These are phyloP conservation scores for Colletotrichum orchidophilum DNA, from an alignment of 2,329 filamentous ascomycete species.

Conservation along the genomic window DNA sequence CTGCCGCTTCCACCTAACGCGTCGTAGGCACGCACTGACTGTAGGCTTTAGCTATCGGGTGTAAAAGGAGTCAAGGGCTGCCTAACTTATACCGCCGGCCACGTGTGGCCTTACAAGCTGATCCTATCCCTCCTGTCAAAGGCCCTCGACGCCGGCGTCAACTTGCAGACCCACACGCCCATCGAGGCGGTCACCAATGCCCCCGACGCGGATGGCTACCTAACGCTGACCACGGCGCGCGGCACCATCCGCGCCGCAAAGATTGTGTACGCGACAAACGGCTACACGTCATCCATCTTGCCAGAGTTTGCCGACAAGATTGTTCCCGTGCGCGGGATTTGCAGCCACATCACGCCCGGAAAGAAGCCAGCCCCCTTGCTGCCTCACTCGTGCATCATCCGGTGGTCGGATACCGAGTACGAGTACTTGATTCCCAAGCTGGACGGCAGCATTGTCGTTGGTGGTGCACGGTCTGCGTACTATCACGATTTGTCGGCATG, in stretches of 20 bases:
- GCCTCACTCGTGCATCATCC: slow-evolving; percentile 66
- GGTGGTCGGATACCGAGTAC: slow-evolving; percentile 65
- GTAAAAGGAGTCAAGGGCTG: slow-evolving; percentile 50
- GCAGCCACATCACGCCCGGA: slow-evolving; percentile 45
- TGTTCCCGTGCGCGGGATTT: slow-evolving; percentile 39
- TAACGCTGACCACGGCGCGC: slow-evolving; percentile 34
- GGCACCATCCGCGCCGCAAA: slow-evolving; percentile 35
- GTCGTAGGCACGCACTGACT: slow-evolving; percentile 44
- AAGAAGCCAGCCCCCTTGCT: slow-evolving; percentile 47
- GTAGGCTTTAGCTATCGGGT: slow-evolving; percentile 49
- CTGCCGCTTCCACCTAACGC: slow-evolving; percentile 37
- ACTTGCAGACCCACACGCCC: slow-evolving; percentile 39
- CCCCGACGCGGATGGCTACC: slow-evolving; percentile 5
- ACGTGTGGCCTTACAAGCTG: slow-evolving; percentile 41
- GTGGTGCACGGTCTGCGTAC: slow-evolving; percentile 50
- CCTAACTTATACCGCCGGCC: slow-evolving; percentile 45
- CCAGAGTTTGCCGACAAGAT: slow-evolving; percentile 37
- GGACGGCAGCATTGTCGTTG: slow-evolving; percentile 53
- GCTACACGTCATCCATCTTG: slow-evolving; percentile 39
- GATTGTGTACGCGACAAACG: slow-evolving; percentile 42
- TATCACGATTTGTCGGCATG: slow-evolving; percentile 43
- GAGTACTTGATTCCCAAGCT: slow-evolving; percentile 73
- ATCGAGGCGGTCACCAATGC: background rate
- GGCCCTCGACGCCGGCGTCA: slow-evolving; percentile 36
- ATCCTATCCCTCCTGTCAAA: slow-evolving; percentile 38